These are phyloP conservation scores for Microbotryum scabiosae DNA, from an alignment of 1,284 basidiomycete genomes.

Conservation along the genomic window DNA sequence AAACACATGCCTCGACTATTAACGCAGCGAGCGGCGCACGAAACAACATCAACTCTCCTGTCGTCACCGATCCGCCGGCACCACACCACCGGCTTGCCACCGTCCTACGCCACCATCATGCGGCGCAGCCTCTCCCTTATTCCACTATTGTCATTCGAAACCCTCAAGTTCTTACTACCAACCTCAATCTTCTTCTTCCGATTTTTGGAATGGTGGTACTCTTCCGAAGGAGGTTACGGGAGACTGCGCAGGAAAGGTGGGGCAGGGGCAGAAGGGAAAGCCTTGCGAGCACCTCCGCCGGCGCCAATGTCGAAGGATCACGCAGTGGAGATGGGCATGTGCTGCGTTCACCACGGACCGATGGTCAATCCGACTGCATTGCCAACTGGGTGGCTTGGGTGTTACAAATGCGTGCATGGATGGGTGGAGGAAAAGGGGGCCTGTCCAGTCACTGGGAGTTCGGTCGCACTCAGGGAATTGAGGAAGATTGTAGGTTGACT, in stretches of 20 bases:
- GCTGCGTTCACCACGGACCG: constrained; percentile 66
- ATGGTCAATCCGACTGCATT: constrained; percentile 84
- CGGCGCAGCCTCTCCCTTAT: constrained; percentile 26
- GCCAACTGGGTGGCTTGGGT: constrained; percentile 89
- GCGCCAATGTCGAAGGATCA: constrained; percentile 54
- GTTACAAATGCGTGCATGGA: constrained; percentile 84
- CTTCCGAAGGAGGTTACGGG: constrained; percentile 65
- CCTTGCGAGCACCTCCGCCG: constrained; percentile 51
- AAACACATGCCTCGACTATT: constrained; percentile 41
- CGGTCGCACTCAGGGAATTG: constrained; percentile 66
- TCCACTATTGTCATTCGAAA: constrained; percentile 35
- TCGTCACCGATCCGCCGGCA: constrained; percentile 13
- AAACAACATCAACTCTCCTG: background rate
- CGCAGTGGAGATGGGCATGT: constrained; percentile 57
- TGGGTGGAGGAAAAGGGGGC: constrained; percentile 66
- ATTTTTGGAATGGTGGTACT: constrained; percentile 99
- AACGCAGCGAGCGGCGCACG: constrained; percentile 33
- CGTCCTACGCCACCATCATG: constrained; percentile 17
- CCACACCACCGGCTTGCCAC: constrained; percentile 13
- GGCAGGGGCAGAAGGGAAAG: constrained; percentile 7
- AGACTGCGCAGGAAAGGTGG: constrained; percentile 43
- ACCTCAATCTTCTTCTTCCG: constrained; percentile 93
- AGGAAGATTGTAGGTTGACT: constrained; percentile 59
- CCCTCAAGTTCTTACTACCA: constrained; percentile 69
- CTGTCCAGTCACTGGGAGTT: constrained; percentile 80